A percentile compares a stretch with the other conserved stretches of the same genome.
Conservation (phyloP, 345 rosid species). For the Rhodamnia rubescens region DNA sequence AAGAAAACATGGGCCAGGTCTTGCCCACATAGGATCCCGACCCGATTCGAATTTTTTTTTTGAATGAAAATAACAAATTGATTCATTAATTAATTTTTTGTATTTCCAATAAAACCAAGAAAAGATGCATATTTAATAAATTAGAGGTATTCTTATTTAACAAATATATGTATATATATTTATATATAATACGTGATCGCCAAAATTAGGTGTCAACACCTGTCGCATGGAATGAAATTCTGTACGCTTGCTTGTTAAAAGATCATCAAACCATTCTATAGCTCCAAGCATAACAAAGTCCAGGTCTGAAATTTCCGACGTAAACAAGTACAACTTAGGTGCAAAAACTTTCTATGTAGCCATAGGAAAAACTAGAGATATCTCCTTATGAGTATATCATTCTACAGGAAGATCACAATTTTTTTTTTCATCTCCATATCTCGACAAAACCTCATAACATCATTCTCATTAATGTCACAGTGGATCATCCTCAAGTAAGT, state of each 20-base stretch:
- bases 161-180: too few species aligned
- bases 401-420: neutral
- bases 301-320: neutral
- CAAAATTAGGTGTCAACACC: too few species aligned
- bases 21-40: too few species aligned
- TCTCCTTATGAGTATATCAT: neutral
- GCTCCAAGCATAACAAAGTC: neutral
- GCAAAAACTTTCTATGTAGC: neutral
- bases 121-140: too few species aligned
- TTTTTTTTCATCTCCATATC: neutral
- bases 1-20: too few species aligned
- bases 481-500: neutral
- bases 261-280: constrained; percentile 23
- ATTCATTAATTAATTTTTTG: too few species aligned
- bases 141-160: too few species aligned
- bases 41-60: too few species aligned
- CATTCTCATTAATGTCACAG: neutral
- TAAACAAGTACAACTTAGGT: neutral
- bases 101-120: too few species aligned
- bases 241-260: constrained; percentile 57
- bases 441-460: neutral
- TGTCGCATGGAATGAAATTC: constrained; percentile 83
- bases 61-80: too few species aligned
- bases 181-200: too few species aligned
- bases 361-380: neutral